phyloP scores from a whole-genome alignment of 2,329 filamentous ascomycete species.

The Epichloe sp. region DNA sequence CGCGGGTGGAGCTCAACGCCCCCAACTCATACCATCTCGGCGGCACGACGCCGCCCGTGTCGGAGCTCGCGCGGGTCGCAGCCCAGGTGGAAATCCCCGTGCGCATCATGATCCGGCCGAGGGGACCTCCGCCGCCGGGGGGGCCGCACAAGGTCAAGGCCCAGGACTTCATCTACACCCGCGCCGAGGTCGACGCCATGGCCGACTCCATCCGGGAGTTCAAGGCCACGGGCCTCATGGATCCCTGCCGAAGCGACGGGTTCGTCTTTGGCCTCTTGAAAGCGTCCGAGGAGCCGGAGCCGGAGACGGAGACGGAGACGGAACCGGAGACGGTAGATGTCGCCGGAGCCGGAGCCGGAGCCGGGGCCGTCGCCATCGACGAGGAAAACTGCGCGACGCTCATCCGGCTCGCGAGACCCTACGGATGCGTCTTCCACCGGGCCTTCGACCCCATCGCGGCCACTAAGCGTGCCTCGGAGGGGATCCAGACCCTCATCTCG shows the following conservation, averaged over 20 bases:
- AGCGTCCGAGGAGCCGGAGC: no score
- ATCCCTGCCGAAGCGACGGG: slow-evolving; percentile 32
- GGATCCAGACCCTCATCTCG: slow-evolving; percentile 20
- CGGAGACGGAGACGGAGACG: no score
- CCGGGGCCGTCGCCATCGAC: slow-evolving; percentile 22
- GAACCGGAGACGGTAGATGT: no score
- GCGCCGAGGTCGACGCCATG: slow-evolving; percentile 33
- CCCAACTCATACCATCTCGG: slow-evolving; percentile 35
- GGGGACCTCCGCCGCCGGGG: slow-evolving; percentile 10
- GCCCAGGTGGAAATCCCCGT: slow-evolving; percentile 24
- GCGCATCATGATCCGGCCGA: slow-evolving; percentile 43
- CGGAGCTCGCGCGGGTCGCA: slow-evolving; percentile 23
- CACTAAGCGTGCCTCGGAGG: slow-evolving; percentile 8
- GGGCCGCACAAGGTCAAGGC: slow-evolving; percentile 1
- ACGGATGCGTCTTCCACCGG: slow-evolving; percentile 39
- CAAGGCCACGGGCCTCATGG: slow-evolving; percentile 23
- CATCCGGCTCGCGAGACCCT: slow-evolving; percentile 27
- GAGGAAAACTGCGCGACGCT: slow-evolving; percentile 25
- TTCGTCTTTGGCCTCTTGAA: slow-evolving; percentile 42
- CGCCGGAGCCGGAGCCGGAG: no score
- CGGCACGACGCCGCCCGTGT: slow-evolving; percentile 35
- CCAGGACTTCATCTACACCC: slow-evolving; percentile 36
- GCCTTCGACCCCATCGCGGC: slow-evolving; percentile 38
- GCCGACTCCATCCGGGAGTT: slow-evolving; percentile 23
- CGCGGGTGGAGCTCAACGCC: slow-evolving; percentile 41